Evolutionary conservation across 345 rosid genomes (phyloP), one percentile per base, ranked within the genome.

Genomic region (Eucalyptus caleyi): DNA sequence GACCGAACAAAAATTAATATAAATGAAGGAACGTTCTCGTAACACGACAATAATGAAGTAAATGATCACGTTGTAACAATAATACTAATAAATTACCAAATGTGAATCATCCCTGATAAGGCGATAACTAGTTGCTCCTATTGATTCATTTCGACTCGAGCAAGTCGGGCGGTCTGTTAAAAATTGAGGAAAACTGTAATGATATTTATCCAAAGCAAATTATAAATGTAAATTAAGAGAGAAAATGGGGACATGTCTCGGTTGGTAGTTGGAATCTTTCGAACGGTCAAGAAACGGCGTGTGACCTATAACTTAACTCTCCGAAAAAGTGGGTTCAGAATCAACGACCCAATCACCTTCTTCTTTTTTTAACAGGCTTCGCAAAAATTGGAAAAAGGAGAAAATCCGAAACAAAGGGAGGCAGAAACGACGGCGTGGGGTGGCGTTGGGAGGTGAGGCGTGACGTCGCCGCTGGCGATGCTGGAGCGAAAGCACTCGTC

Each of bases 71-170:
- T 30, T 15, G 16, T 13, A 6, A 2, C 1, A 2, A 11, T 6
- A 21, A 77, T 10, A 34, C 14, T 34, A 9, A 18, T 6, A 40
- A 16, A 34, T 16, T 19, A 5, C 13, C 82, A 40, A 40, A 37
- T 77, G 5, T 10, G 7, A 23, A 21, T 21, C 3, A 34, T 34
- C 37, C 37, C 37, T 34, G 4, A 37, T 21, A 3, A 2, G 27
- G 3, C 1, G 2, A 2, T 72, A 6, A 3, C 27, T 37, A 1
- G 5, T 37, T 72, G 26, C 82, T 72, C 14, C 1, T 0, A 34
- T 9, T 1, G 80, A 34, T 69, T 72, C 44, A 10, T 72, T 9
- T 27, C 1, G 34, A 62, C 2, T 9, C 1, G 18, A 30, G 9
- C 72, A 6, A 4, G 4, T 30, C 4, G 32, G 32, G 4, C 32